Conservation (phyloP, 2,329 filamentous ascomycete genomes). For the Xylaria sp. region DNA sequence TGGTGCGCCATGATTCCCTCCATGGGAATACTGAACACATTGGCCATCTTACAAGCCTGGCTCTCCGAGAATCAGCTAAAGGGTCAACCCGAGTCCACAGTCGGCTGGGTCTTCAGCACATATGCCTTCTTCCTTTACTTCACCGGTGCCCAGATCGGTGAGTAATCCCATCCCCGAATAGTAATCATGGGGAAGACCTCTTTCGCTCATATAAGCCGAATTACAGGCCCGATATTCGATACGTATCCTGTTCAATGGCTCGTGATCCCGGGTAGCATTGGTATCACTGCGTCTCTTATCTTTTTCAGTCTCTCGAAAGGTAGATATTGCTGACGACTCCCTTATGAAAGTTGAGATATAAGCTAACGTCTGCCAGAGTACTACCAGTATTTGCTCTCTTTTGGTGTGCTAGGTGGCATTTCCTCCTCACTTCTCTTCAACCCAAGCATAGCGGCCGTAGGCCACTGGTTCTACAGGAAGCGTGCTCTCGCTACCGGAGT, state of each 20-base stretch:
- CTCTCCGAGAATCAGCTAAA: constrained; percentile 11
- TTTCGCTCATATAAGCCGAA: constrained; percentile 1
- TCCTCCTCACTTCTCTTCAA: constrained; percentile 13
- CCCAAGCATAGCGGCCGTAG: constrained; percentile 13
- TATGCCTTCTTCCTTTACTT: constrained; percentile 19
- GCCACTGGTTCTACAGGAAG: constrained; percentile 14
- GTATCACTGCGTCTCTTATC: constrained; percentile 8
- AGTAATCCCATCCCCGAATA: background rate
- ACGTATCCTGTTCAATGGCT: constrained; percentile 11
- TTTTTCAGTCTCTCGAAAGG: constrained; percentile 15
- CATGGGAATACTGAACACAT: constrained; percentile 13
- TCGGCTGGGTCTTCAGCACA: constrained; percentile 16
- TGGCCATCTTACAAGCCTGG: constrained; percentile 16
- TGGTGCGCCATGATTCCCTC: constrained; percentile 18
- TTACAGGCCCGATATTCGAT: constrained; percentile 13
- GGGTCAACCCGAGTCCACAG: constrained; percentile 8
- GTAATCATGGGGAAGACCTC: background rate
- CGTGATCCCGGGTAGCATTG: constrained; percentile 13
- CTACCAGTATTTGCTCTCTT: constrained; percentile 16
- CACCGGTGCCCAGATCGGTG: constrained; percentile 14
- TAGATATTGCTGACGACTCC: background rate
- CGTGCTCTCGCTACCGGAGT: constrained; percentile 15
- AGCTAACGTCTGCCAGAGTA: constrained; percentile 8
- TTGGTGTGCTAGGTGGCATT: constrained; percentile 14
- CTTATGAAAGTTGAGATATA: background rate